A percentile compares a stretch with the other conserved stretches of the same genome.
Evolutionary conservation across 345 rosid genomes (phyloP).

Genomic region (Eucalyptus shirleyi): DNA sequence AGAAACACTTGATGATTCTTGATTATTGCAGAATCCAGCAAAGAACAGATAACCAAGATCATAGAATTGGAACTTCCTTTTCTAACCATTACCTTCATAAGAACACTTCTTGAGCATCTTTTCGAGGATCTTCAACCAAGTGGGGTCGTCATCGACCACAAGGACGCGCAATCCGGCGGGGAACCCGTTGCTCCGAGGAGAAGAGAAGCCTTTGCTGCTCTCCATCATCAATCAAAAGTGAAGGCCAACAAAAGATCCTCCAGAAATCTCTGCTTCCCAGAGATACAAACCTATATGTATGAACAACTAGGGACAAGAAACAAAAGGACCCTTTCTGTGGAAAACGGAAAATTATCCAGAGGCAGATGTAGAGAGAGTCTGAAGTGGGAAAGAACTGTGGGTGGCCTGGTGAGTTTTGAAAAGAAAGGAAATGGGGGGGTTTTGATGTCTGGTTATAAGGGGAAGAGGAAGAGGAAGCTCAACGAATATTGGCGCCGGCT

Average conservation of each 20-base stretch:
- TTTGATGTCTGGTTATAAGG: conserved; percentile 7
- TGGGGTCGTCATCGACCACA: conserved; percentile 91
- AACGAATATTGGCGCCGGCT: conserved; percentile 53
- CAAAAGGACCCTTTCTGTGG: not conserved
- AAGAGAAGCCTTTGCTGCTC: conserved; percentile 67
- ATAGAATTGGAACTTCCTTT: not conserved
- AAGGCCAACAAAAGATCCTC: not conserved
- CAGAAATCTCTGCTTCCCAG: not conserved
- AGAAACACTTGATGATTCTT: not conserved
- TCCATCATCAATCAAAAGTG: not conserved
- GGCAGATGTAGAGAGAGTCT: not conserved
- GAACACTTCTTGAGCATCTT: conserved; percentile 97
- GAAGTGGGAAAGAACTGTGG: not conserved
- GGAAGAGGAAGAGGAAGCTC: not conserved
- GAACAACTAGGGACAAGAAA: not conserved
- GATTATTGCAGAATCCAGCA: not conserved
- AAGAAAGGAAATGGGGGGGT: conserved; percentile 1
- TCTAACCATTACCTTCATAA: conserved; percentile 47
- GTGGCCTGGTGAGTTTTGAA: conserved; percentile 1
- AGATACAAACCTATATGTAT: not conserved
- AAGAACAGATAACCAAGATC: not conserved
- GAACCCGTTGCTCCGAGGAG: conserved; percentile 40
- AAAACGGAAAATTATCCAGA: not conserved
- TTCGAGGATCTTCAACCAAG: conserved; percentile 96
- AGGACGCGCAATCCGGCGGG: conserved; percentile 94